A percentile compares a stretch with the other conserved stretches of the same genome.
phyloP scores from a whole-genome alignment of 345 rosid genomes.

The Erysimum cheiranthoides region DNA sequence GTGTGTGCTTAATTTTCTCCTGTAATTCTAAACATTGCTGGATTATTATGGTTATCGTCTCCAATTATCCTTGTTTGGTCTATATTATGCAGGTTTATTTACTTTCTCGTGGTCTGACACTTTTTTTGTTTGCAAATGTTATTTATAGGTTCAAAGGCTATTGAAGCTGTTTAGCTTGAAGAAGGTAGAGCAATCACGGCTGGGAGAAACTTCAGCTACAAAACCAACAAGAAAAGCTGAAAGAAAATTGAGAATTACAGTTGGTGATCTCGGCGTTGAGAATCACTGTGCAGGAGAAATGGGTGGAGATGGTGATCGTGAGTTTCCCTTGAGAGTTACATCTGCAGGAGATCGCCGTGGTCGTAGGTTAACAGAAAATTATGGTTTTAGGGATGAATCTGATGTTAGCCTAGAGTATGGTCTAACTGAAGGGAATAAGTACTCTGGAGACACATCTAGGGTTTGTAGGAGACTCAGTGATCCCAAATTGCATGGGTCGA shows the following conservation, averaged over 20 bases:
- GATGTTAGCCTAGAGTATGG: slow-evolving; percentile 22
- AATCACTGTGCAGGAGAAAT: slow-evolving; percentile 13
- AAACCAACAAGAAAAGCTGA: slow-evolving; percentile 1
- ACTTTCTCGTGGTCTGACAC: slow-evolving; percentile 3
- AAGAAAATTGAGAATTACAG: slow-evolving; percentile 7
- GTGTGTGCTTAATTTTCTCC: slow-evolving; percentile 46
- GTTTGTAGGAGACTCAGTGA: slow-evolving; percentile 38
- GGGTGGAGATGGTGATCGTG: slow-evolving; percentile 15
- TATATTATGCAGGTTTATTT: not conserved
- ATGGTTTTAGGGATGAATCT: slow-evolving; percentile 30
- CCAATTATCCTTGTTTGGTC: not conserved
- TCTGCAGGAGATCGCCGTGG: slow-evolving; percentile 31
- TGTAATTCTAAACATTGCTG: not conserved
- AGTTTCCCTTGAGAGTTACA: slow-evolving; percentile 24
- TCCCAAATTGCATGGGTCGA: slow-evolving; percentile 31
- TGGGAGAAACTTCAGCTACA: not conserved
- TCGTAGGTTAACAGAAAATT: slow-evolving; percentile 15
- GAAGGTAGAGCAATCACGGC: slow-evolving; percentile 41
- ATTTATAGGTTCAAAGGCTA: slow-evolving; percentile 53
- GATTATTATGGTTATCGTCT: slow-evolving; percentile 7
- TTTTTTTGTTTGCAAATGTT: slow-evolving; percentile 17
- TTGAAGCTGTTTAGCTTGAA: slow-evolving; percentile 54
- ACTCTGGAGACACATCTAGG: slow-evolving; percentile 33
- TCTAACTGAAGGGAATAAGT: slow-evolving; percentile 19
- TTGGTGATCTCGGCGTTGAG: slow-evolving; percentile 24